phyloP scores from a whole-genome alignment of 805 yeast species.

The Yamadazyma akitaensis region DNA sequence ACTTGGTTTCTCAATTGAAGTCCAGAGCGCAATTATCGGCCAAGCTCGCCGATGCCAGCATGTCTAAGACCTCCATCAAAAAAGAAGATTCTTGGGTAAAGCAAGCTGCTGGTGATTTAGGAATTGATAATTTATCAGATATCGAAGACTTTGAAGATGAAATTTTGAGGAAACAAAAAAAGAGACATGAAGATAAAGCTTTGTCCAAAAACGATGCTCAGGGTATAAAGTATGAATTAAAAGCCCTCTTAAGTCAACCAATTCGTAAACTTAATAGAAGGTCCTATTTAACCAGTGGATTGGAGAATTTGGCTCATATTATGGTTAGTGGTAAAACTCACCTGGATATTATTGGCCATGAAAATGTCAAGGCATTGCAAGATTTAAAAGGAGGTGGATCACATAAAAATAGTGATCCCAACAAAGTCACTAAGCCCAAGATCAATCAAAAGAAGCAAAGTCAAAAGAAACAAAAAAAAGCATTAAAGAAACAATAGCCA shows the following conservation, averaged over 20 bases:
- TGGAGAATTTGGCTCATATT: constrained; percentile 72
- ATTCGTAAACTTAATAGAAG: constrained; percentile 62
- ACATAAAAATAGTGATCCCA: constrained; percentile 2
- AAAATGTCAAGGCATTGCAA: constrained; percentile 63
- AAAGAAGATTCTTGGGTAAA: constrained; percentile 80
- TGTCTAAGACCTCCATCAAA: constrained; percentile 53
- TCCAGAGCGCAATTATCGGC: constrained; percentile 68
- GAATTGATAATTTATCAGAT: constrained; percentile 67
- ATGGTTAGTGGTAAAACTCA: constrained; percentile 68
- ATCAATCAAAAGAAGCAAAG: constrained; percentile 1
- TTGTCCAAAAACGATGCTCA: constrained; percentile 49
- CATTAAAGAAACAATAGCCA: constrained; percentile 4
- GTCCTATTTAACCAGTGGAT: constrained; percentile 77
- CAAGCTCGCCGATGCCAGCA: constrained; percentile 69
- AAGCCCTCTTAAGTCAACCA: constrained; percentile 48
- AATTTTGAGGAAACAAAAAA: constrained; percentile 58
- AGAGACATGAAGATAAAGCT: constrained; percentile 37
- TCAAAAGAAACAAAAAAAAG: constrained; percentile 5
- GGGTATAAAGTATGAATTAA: constrained; percentile 49
- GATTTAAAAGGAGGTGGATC: constrained; percentile 35
- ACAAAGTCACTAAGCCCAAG: constrained; percentile 4
- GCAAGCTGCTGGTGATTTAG: constrained; percentile 91
- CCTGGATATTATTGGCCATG: constrained; percentile 65
- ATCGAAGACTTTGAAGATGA: constrained; percentile 64
- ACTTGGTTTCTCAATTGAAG: constrained; percentile 64